phyloP scores from a whole-genome alignment of 768 basidiomycete genomes.

The Thelephora ganbajun region DNA sequence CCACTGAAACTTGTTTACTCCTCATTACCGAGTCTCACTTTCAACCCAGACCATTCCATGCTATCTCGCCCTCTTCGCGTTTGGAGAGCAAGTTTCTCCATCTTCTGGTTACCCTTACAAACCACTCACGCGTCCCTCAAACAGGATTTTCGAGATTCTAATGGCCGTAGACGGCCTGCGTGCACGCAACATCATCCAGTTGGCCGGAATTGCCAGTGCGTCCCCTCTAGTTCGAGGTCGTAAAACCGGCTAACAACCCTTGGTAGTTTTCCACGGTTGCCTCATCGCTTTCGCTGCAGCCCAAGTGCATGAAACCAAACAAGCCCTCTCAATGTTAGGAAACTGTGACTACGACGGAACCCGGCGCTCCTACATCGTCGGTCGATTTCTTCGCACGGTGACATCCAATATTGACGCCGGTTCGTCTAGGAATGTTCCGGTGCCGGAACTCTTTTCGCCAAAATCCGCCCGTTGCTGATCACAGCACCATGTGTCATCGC shows the following conservation, averaged over 20 bases:
- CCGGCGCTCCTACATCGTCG: conserved; percentile 28
- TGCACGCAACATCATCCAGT: conserved; percentile 64
- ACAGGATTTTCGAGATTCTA: conserved; percentile 62
- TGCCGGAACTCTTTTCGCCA: conserved; percentile 40
- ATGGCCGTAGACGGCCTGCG: conserved; percentile 79
- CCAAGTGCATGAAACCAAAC: conserved; percentile 57
- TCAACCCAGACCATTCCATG: conserved; percentile 56
- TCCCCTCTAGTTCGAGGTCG: conserved; percentile 1
- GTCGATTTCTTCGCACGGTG: conserved; percentile 11
- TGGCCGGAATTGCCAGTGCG: conserved; percentile 59
- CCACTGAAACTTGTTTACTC: background rate
- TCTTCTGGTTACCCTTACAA: background rate
- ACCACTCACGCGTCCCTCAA: conserved; percentile 1
- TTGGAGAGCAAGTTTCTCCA: conserved; percentile 50
- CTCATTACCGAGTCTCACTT: conserved; percentile 3
- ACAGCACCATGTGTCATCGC: conserved; percentile 59
- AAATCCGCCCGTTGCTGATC: conserved; percentile 54
- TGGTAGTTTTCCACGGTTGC: conserved; percentile 57
- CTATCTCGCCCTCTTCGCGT: conserved; percentile 71
- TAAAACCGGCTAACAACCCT: background rate
- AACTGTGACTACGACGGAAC: conserved; percentile 33
- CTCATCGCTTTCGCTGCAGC: conserved; percentile 62
- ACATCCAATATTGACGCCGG: background rate
- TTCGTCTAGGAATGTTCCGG: conserved; percentile 30
- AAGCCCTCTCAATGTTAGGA: conserved; percentile 6